Evolutionary conservation across 2,329 filamentous ascomycete species (phyloP).

Genomic region (Lecanicillium sp.): DNA sequence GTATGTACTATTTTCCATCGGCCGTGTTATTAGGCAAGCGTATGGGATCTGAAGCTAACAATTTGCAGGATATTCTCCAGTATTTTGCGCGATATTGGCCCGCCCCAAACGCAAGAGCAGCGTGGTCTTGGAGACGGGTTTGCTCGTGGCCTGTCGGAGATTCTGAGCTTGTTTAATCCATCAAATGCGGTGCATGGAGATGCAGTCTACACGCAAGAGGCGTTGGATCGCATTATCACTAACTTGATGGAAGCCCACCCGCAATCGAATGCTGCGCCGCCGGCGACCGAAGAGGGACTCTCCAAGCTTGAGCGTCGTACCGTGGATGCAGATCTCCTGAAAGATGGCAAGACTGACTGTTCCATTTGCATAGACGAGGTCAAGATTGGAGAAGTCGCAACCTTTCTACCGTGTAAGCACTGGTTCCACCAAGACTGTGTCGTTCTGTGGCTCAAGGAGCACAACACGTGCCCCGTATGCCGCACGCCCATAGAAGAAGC

Average conservation of each 20-base stretch:
- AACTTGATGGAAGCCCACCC: conserved; percentile 80
- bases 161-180: conserved; percentile 47
- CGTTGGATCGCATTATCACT: conserved; percentile 79
- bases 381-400: conserved; percentile 62
- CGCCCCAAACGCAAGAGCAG: conserved; percentile 21
- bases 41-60: conserved; percentile 24
- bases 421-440: conserved; percentile 89
- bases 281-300: conserved; percentile 71
- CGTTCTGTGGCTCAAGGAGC: conserved; percentile 74
- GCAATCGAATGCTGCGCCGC: conserved; percentile 69
- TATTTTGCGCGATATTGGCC: conserved; percentile 31
- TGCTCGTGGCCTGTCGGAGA: conserved; percentile 36
- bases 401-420: conserved; percentile 77
- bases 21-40: no score
- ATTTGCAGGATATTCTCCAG: conserved; percentile 37
- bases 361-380: conserved; percentile 93
- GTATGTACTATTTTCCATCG: conserved; percentile 36
- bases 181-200: conserved; percentile 58
- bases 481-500: conserved; percentile 47
- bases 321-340: conserved; percentile 59
- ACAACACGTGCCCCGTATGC: conserved; percentile 88
- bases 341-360: conserved; percentile 69
- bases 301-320: conserved; percentile 62
- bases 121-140: conserved; percentile 11
- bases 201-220: conserved; percentile 85